Evolutionary conservation across 352 stramenopile species (phyloP).

Genomic region (Phytophthora kernoviae): DNA sequence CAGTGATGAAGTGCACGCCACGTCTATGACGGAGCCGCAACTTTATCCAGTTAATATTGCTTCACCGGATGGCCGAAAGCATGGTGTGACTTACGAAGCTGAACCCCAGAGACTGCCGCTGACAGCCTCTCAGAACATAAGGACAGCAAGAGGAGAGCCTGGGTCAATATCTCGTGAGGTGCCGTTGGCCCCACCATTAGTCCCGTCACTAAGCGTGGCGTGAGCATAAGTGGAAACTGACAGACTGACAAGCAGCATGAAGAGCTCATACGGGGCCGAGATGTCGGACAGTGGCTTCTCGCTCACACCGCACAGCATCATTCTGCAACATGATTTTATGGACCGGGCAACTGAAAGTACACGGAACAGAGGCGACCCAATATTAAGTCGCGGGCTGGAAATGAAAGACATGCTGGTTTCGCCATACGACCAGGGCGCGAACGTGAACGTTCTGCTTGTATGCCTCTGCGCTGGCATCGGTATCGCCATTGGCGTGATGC

Average conservation of each 20-base stretch:
- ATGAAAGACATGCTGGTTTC: conserved; percentile 57
- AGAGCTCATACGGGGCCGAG: conserved; percentile 20
- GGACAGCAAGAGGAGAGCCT: background rate
- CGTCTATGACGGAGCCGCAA: background rate
- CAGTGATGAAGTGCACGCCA: conserved; percentile 7
- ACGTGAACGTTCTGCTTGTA: conserved; percentile 53
- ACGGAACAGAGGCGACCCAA: conserved; percentile 10
- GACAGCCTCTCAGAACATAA: too few relatives aligned
- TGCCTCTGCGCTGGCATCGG: conserved; percentile 47
- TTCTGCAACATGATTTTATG: conserved; percentile 37
- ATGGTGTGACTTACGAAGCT: conserved; percentile 1
- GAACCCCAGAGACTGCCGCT: background rate
- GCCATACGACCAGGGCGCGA: conserved; percentile 47
- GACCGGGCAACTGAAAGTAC: conserved; percentile 14
- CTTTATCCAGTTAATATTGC: conserved; percentile 9
- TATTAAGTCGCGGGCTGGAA: conserved; percentile 33
- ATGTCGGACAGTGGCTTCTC: conserved; percentile 42
- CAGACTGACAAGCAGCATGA: conserved; percentile 16
- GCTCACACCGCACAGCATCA: conserved; percentile 32
- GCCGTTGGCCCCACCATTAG: background rate
- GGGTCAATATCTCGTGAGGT: background rate
- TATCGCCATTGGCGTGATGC: conserved; percentile 46
- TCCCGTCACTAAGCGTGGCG: conserved; percentile 10
- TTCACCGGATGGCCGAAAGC: background rate
- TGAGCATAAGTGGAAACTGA: conserved; percentile 6